Base-by-base conservation (phyloP, 768 basidiomycete species). In the Boletus speciosus region DNA sequence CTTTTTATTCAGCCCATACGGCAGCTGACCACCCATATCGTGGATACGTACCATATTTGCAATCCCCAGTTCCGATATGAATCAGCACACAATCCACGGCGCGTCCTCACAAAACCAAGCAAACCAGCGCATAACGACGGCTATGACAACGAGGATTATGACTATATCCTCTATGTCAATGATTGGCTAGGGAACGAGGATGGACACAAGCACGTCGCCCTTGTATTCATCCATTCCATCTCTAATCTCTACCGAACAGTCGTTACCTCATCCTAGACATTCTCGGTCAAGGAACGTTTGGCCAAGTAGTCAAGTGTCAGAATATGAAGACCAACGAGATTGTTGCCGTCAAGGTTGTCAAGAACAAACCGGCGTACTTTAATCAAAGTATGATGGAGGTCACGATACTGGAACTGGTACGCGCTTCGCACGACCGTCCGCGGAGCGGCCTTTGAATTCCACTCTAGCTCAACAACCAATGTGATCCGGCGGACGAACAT, bases 351-450 rank as follows among this genome's bases (percentile, higher is more conserved):
- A 99, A 98, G 73, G 97, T 99, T 8, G 93, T 99, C 61, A 99
- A 99, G 78, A 99, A 99, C 73, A 99, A 98, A 73, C 97, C 96
- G 6, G 97, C 97, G 0, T 99, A 99, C 76, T 94, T 97, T 73
- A 98, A 98, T 68, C 97, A 99, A 74, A 93, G 90, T 71, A 98
- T 97, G 90, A 99, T 99, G 97, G 97, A 99, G 73, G 96, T 98
- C 27, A 97, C 94, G 1, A 98, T 99, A 57, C 78, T 99, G 42
- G 93, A 98, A 70, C 76, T 98, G 74, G 95, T 95, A 51, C 57
- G 90, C 80, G 7, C 19, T 40, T 51, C n/a, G n/a, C 52, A 46
- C 43, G 6, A 12, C 35, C 29, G n/a, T n/a, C n/a, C 14, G 4
- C 12, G 23, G 27, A 7, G 6, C 31, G 43, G 4, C 43, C 16